Evolutionary conservation across 306 rosid genomes (phyloP).

Genomic region (Corylus heterophylla): DNA sequence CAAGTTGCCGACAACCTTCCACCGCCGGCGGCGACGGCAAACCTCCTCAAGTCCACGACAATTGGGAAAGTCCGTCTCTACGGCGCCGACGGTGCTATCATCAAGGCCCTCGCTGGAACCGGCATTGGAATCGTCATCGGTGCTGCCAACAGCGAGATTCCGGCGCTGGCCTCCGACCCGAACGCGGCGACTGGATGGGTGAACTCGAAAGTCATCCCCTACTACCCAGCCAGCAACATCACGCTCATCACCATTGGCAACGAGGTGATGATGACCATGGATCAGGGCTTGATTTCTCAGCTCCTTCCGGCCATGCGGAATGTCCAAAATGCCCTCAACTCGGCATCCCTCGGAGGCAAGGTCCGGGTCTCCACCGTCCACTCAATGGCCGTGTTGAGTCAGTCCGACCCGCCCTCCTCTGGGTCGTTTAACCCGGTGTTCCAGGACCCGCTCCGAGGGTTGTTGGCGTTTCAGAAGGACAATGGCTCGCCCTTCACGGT

Average conservation of each 20-base stretch:
- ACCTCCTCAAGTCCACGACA: constrained; percentile 66
- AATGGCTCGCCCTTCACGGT: constrained; percentile 64
- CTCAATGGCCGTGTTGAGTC: constrained; percentile 69
- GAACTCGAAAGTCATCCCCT: constrained; percentile 60
- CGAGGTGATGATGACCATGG: constrained; percentile 65
- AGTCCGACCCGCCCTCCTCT: constrained; percentile 83
- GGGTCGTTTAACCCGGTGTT: constrained; percentile 57
- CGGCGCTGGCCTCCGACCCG: constrained; percentile 62
- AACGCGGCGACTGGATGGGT: constrained; percentile 72
- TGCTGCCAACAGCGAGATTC: constrained; percentile 63
- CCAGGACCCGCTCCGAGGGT: constrained; percentile 37
- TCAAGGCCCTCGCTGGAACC: constrained; percentile 64
- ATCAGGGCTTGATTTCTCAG: constrained; percentile 51
- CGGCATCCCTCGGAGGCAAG: constrained; percentile 59
- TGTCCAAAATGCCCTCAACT: constrained; percentile 62
- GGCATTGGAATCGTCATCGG: constrained; percentile 68
- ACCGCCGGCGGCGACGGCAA: constrained; percentile 45
- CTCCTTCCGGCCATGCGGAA: constrained; percentile 79
- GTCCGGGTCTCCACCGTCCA: constrained; percentile 80
- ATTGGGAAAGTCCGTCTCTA: constrained; percentile 65
- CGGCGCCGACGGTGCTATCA: constrained; percentile 61
- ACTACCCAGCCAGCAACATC: constrained; percentile 69
- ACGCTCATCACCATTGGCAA: constrained; percentile 74
- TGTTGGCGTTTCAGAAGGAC: constrained; percentile 58
- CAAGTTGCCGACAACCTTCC: constrained; percentile 78